Evolutionary conservation across 768 basidiomycete species (phyloP), one percentile per base, ranked within the genome.

Genomic region (Hydnum rufescens): DNA sequence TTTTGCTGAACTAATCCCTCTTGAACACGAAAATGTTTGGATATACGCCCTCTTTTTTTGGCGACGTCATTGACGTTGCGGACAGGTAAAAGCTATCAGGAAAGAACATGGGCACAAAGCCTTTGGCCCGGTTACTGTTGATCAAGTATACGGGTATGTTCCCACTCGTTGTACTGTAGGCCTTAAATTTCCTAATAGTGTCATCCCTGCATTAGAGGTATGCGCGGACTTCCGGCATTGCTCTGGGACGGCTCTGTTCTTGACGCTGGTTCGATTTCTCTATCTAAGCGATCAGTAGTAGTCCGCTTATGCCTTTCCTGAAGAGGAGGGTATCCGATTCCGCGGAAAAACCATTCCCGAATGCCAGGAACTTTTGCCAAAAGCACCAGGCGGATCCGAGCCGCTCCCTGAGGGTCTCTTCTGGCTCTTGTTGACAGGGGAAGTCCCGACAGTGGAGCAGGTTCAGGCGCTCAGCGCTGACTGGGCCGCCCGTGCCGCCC

Each of bases 161-260:
- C 48, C 42, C 8, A 5, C 53, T 31, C 29, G 32, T 31, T 29
- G 32, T 53, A 52, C 26, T 13, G 19, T 13, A 53, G 19, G 19
- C 8, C 32, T 31, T 4, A n/a, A n/a, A 32, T 5, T 34, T 18
- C 36, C 4, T 49, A 19, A 51, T 53, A 43, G 22, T 23, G 13
- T 46, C 26, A 48, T 47, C 25, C 16, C 39, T n/a, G 23, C 51
- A 58, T 1, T 56, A 88, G 84, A 59, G 85, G 86, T 51, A 86
- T 88, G 83, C 72, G 84, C 57, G 82, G 85, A 56, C 74, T 87
- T 47, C 85, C 92, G 58, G 90, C 89, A 51, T 77, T 97, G 59
- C 88, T 97, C 60, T 97, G 93, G 93, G 93, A 97, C 58, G 93
- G 85, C 55, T 97, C 93, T 53, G 93, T 97, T 55, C 79, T 97